Conservation (phyloP, 768 basidiomycete species). For the Psilocybe tampanensis region DNA sequence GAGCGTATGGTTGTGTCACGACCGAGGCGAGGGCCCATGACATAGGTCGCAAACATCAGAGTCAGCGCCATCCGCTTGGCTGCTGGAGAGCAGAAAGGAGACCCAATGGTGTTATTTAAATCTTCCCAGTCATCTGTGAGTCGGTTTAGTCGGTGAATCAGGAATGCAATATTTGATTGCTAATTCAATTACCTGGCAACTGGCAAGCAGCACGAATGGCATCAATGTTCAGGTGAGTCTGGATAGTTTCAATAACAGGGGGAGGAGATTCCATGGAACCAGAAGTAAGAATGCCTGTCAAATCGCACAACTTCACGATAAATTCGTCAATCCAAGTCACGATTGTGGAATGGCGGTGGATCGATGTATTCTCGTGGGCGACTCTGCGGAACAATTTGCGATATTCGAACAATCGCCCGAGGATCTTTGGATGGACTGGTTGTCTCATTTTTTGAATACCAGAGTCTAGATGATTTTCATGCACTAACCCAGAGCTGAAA, state of each 20-base stretch:
- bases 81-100: constrained; percentile 56
- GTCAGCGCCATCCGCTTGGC: constrained; percentile 59
- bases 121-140: constrained; percentile 56
- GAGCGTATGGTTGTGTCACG: background rate
- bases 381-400: constrained; percentile 50
- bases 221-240: constrained; percentile 49
- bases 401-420: constrained; percentile 50
- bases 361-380: constrained; percentile 13
- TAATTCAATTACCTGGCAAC: constrained; percentile 54
- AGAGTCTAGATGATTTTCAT: background rate
- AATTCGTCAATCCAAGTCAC: constrained; percentile 71
- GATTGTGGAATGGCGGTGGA: constrained; percentile 26
- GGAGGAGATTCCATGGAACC: background rate
- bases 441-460: background rate
- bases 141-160: background rate
- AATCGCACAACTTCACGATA: constrained; percentile 53
- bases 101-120: constrained; percentile 46
- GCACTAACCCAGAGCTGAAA: background rate
- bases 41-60: constrained; percentile 55
- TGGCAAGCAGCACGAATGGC: constrained; percentile 62
- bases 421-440: constrained; percentile 12
- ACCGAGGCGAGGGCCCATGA: constrained; percentile 50
- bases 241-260: constrained; percentile 28
- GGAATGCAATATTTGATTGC: background rate
- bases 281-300: constrained; percentile 22